Conservation (phyloP, 2,329 filamentous ascomycete genomes). For the Ceratocystis ficicola region DNA sequence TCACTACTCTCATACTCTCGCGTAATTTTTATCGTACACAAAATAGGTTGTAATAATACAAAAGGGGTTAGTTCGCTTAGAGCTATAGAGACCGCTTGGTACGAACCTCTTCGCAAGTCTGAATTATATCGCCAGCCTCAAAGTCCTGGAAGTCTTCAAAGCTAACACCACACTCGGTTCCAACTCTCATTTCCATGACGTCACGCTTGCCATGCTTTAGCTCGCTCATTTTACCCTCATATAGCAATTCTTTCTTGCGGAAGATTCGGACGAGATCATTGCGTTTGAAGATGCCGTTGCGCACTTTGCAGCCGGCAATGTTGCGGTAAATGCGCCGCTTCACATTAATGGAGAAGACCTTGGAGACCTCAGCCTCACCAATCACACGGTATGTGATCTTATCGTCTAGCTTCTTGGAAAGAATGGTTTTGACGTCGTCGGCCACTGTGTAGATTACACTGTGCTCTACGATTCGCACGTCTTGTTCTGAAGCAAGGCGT, state of each 20-base stretch:
- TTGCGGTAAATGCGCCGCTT: conserved; percentile 57
- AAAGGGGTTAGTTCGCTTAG: neutral
- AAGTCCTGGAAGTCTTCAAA: conserved; percentile 73
- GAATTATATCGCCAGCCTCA: conserved; percentile 69
- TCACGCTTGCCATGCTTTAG: conserved; percentile 92
- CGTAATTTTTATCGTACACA: conserved; percentile 13
- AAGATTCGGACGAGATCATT: conserved; percentile 57
- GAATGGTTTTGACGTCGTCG: conserved; percentile 55
- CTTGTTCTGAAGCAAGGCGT: conserved; percentile 54
- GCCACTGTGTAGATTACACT: conserved; percentile 74
- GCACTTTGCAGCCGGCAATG: conserved; percentile 77
- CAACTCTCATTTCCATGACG: conserved; percentile 77
- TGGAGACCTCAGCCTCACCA: conserved; percentile 76
- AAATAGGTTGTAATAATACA: conserved; percentile 12
- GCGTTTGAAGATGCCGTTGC: conserved; percentile 62
- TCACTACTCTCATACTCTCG: conserved; percentile 1
- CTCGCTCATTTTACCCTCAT: conserved; percentile 69
- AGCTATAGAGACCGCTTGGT: conserved; percentile 53
- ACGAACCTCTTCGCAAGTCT: conserved; percentile 67
- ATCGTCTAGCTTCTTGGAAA: conserved; percentile 59
- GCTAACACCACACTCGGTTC: conserved; percentile 81
- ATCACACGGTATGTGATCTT: conserved; percentile 56
- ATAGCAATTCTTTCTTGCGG: conserved; percentile 57
- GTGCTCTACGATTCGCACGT: conserved; percentile 70
- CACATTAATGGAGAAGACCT: conserved; percentile 73